These are phyloP conservation scores for Ceratocystis cubensis DNA, from an alignment of 2,329 filamentous ascomycete genomes.

Conservation along the genomic window DNA sequence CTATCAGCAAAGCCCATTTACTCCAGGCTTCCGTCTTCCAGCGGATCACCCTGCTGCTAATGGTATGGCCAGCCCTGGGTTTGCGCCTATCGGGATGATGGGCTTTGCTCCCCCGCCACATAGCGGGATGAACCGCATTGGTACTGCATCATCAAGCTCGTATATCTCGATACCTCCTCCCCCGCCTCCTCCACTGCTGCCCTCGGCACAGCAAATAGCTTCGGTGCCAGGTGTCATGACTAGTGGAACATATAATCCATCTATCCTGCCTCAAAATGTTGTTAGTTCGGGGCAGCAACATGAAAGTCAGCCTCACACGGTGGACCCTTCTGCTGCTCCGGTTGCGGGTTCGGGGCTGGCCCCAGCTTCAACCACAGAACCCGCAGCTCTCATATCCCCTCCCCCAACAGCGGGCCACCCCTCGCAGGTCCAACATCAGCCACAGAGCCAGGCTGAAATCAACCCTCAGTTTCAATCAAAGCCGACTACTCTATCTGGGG, in stretches of 20 bases:
- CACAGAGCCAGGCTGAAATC: background rate
- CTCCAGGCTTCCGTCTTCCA: constrained; percentile 39
- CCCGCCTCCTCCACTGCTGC: constrained; percentile 29
- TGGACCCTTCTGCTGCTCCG: constrained; percentile 13
- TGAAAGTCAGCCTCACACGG: constrained; percentile 4
- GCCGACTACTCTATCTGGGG: constrained; percentile 12
- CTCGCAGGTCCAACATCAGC: constrained; percentile 2
- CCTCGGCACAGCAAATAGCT: constrained; percentile 22
- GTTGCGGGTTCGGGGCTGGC: constrained; percentile 19
- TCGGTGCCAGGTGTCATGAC: constrained; percentile 23
- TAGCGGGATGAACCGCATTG: constrained; percentile 34
- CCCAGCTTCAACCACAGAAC: constrained; percentile 22
- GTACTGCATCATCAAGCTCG: constrained; percentile 33
- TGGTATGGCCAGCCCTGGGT: constrained; percentile 32
- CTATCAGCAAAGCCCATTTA: constrained; percentile 41
- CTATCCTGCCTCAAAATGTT: constrained; percentile 11
- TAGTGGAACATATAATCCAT: constrained; percentile 21
- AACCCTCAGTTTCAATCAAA: constrained; percentile 5
- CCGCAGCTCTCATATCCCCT: constrained; percentile 22
- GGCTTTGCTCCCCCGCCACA: constrained; percentile 30
- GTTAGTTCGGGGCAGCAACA: constrained; percentile 13
- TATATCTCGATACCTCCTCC: constrained; percentile 27
- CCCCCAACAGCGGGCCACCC: constrained; percentile 36
- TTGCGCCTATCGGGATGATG: constrained; percentile 35
- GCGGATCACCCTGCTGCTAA: constrained; percentile 34